Conservation (phyloP, 2,329 filamentous ascomycete species). For the Colletotrichum ledebouriae region DNA sequence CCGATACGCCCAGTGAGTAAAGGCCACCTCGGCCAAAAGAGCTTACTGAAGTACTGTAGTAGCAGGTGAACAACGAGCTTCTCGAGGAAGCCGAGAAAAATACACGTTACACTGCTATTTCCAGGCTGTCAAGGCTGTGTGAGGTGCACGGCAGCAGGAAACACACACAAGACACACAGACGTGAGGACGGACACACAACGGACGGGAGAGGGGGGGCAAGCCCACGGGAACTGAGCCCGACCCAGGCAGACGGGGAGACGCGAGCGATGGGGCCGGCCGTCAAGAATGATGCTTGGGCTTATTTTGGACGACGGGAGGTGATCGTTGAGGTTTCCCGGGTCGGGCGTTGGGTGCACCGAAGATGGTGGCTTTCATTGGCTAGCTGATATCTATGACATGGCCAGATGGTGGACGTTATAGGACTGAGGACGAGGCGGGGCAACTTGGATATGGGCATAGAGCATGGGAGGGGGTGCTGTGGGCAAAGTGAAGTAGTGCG, state of each 20-base stretch:
- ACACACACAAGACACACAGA: slow-evolving; percentile 21
- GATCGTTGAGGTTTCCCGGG: slow-evolving; percentile 32
- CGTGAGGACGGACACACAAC: slow-evolving; percentile 1
- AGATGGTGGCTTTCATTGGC: slow-evolving; percentile 12
- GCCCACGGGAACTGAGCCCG: slow-evolving; percentile 17
- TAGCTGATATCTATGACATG: slow-evolving; percentile 22
- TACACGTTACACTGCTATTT: slow-evolving; percentile 1
- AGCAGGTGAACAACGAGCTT: not conserved
- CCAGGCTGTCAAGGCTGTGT: not conserved
- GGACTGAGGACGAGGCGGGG: slow-evolving; percentile 18
- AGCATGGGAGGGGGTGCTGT: not conserved
- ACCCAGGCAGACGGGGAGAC: slow-evolving; percentile 34
- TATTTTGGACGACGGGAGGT: slow-evolving; percentile 37
- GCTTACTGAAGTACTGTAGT: not conserved
- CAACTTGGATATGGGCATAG: slow-evolving; percentile 19
- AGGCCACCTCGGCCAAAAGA: not conserved
- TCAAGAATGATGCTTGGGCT: slow-evolving; percentile 32
- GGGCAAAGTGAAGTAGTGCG: slow-evolving; percentile 11
- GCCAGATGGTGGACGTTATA: slow-evolving; percentile 24
- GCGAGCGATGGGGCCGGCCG: slow-evolving; percentile 31
- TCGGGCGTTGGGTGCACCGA: slow-evolving; percentile 19
- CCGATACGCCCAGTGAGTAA: not conserved
- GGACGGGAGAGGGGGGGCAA: not conserved
- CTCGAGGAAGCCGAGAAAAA: no score
- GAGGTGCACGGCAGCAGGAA: slow-evolving; percentile 1